Conservation (phyloP, 2,329 filamentous ascomycete species). For the Fonsecaea erecta region DNA sequence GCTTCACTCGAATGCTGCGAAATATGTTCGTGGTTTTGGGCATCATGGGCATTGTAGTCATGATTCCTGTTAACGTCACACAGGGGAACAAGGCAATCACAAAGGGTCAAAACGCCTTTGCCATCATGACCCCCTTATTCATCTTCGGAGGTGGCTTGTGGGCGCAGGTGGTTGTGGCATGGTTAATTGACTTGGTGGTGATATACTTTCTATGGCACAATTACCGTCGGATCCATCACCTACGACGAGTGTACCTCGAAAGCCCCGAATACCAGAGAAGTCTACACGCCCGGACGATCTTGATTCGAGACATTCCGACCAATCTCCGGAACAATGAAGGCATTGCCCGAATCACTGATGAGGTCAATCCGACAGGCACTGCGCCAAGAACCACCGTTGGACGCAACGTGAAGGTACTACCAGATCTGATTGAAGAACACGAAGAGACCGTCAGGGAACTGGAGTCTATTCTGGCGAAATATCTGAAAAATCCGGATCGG, state of each 20-base stretch:
- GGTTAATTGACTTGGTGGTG: slow-evolving; percentile 74
- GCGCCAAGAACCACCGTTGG: slow-evolving; percentile 82
- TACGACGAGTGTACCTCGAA: slow-evolving; percentile 81
- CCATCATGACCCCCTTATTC: slow-evolving; percentile 58
- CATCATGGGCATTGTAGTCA: slow-evolving; percentile 72
- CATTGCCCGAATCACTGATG: slow-evolving; percentile 79
- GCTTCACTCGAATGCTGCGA: slow-evolving; percentile 86
- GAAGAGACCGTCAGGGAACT: slow-evolving; percentile 78
- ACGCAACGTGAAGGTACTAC: slow-evolving; percentile 88
- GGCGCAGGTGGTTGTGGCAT: slow-evolving; percentile 64
- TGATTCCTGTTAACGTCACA: slow-evolving; percentile 78
- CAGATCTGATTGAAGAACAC: slow-evolving; percentile 82
- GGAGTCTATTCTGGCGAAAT: slow-evolving; percentile 83
- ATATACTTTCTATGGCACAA: slow-evolving; percentile 88
- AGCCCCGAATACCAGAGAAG: slow-evolving; percentile 86
- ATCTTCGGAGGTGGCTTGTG: slow-evolving; percentile 57
- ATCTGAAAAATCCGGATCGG: slow-evolving; percentile 82
- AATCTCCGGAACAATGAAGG: slow-evolving; percentile 82
- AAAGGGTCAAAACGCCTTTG: slow-evolving; percentile 43
- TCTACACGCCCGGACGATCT: slow-evolving; percentile 71
- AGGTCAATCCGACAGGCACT: slow-evolving; percentile 75
- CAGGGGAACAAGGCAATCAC: slow-evolving; percentile 48
- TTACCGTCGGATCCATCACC: slow-evolving; percentile 71
- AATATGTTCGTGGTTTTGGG: slow-evolving; percentile 81
- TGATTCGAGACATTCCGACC: slow-evolving; percentile 81